These are phyloP conservation scores for Avena sativa DNA, from an alignment of 176 grass and related monocot genomes.

Conservation along the genomic window DNA sequence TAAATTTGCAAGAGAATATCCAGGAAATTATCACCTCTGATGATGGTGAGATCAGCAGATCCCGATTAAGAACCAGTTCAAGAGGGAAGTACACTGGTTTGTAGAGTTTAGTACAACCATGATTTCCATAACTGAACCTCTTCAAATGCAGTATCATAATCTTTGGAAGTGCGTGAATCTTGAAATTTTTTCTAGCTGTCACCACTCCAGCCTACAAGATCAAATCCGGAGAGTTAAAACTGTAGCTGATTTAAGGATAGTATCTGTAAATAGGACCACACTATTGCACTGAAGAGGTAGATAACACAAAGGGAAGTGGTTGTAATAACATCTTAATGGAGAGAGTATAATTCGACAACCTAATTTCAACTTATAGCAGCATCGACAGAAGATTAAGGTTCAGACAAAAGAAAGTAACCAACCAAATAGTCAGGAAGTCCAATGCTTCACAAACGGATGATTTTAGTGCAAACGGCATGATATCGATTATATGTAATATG, in stretches of 20 bases:
- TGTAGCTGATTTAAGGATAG: conserved; percentile 6
- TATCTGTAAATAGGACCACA: not conserved
- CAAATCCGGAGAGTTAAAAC: conserved; percentile 21
- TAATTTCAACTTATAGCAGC: conserved; percentile 25
- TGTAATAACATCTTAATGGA: too few species aligned
- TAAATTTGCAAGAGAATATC: not conserved
- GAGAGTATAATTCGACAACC: not conserved
- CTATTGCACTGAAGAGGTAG: not conserved
- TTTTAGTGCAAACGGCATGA: not conserved
- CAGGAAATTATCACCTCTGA: conserved; percentile 51
- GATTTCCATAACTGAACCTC: conserved; percentile 88
- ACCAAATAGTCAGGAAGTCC: not conserved
- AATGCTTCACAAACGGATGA: not conserved
- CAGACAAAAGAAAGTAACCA: not conserved
- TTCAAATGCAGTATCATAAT: conserved; percentile 97
- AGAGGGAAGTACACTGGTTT: conserved; percentile 76
- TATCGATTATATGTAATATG: not conserved
- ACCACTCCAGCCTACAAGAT: conserved; percentile 79
- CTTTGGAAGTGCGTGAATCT: conserved; percentile 72
- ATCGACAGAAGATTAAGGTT: not conserved
- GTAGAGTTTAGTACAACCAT: conserved; percentile 76
- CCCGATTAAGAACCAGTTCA: conserved; percentile 67
- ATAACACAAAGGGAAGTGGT: not conserved
- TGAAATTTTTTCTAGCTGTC: conserved; percentile 74
- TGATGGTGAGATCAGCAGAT: conserved; percentile 65